phyloP scores from a whole-genome alignment of 768 basidiomycete genomes.

The Russula vinacea region DNA sequence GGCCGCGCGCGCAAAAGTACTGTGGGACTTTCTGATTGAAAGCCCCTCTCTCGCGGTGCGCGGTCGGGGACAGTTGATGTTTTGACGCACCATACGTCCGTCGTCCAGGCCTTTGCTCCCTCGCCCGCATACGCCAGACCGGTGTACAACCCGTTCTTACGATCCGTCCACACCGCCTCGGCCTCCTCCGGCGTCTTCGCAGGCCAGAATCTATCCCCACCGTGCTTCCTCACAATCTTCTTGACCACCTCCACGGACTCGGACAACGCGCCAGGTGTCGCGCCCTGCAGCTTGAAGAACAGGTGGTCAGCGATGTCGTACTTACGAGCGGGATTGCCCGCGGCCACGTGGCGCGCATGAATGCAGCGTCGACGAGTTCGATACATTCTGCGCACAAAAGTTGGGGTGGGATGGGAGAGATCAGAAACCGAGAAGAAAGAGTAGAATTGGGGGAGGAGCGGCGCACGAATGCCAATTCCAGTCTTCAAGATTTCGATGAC shows the following conservation, averaged over 20 bases:
- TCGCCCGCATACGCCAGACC: slow-evolving; percentile 52
- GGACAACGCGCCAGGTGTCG: slow-evolving; percentile 52
- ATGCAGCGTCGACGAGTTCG: slow-evolving; percentile 72
- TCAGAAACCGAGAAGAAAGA: not conserved
- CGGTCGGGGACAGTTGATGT: not conserved
- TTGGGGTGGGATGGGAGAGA: too few relatives aligned
- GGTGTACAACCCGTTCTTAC: slow-evolving; percentile 63
- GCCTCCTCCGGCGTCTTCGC: slow-evolving; percentile 66
- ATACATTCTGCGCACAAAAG: slow-evolving; percentile 61
- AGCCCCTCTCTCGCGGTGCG: not conserved
- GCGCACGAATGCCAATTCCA: slow-evolving; percentile 73
- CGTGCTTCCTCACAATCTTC: slow-evolving; percentile 57
- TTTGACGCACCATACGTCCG: slow-evolving; percentile 66
- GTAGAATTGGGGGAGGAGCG: slow-evolving; percentile 16
- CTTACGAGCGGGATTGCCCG: slow-evolving; percentile 41
- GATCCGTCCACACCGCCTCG: slow-evolving; percentile 65
- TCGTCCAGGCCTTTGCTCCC: slow-evolving; percentile 59
- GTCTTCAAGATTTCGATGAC: slow-evolving; percentile 67
- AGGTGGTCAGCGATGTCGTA: slow-evolving; percentile 51
- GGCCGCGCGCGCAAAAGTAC: not conserved
- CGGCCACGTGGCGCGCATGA: slow-evolving; percentile 63
- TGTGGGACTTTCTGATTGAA: not conserved
- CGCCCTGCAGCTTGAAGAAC: slow-evolving; percentile 86
- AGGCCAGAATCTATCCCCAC: slow-evolving; percentile 63
- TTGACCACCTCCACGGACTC: slow-evolving; percentile 61